Conservation (phyloP, 176 grass and related monocot genomes). For the Melocanna baccifera region DNA sequence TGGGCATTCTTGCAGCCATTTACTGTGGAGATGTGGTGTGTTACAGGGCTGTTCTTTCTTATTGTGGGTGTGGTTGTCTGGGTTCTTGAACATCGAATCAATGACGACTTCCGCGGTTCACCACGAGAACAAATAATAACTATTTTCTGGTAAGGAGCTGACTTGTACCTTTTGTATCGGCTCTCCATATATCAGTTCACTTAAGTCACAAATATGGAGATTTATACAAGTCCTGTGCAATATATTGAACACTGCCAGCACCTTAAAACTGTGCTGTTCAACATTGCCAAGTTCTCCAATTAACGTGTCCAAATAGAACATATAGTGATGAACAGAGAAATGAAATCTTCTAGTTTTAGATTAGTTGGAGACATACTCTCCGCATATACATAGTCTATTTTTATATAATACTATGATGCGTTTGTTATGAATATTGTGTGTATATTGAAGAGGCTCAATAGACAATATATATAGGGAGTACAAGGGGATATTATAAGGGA, state of each 20-base stretch:
- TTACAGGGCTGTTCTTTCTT: slow-evolving; percentile 72
- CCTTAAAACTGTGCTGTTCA: neutral
- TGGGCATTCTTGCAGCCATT: slow-evolving; percentile 94
- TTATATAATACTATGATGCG: neutral
- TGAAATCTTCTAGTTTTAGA: neutral
- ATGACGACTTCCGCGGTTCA: slow-evolving; percentile 87
- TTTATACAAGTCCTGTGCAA: neutral
- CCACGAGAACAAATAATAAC: slow-evolving; percentile 74
- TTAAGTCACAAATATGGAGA: neutral
- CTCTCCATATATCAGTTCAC: neutral
- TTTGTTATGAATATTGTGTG: too few species aligned
- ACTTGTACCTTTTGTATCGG: neutral
- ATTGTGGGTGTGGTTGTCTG: slow-evolving; percentile 80
- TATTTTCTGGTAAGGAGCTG: slow-evolving; percentile 65
- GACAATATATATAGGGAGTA: too few species aligned
- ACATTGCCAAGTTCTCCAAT: neutral
- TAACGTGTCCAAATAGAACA: neutral
- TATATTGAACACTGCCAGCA: neutral
- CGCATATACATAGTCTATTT: neutral
- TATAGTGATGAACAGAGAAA: neutral
- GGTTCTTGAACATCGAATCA: slow-evolving; percentile 92
- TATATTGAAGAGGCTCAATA: too few species aligned
- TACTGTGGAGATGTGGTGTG: slow-evolving; percentile 81
- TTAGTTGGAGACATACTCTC: neutral
- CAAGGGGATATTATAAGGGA: too few species aligned